These are phyloP conservation scores for Sporothrix brasiliensis DNA, from an alignment of 2,329 filamentous ascomycete genomes.

Conservation along the genomic window DNA sequence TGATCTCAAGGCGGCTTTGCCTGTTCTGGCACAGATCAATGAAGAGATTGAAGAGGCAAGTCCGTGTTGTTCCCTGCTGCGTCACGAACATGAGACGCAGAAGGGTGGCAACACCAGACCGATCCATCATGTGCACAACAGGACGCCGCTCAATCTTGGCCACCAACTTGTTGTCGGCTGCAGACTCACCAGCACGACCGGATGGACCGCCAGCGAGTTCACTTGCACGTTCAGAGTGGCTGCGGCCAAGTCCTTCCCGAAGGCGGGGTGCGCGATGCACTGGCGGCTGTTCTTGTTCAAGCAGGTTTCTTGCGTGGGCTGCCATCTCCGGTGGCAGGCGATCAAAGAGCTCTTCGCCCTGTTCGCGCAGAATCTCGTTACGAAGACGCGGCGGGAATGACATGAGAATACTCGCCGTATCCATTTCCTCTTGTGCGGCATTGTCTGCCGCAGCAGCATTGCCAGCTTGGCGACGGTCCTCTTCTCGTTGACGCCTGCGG, in stretches of 20 bases:
- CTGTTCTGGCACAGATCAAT: constrained; percentile 92
- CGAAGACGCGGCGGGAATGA: constrained; percentile 84
- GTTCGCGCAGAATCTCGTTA: constrained; percentile 85
- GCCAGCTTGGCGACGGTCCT: constrained; percentile 66
- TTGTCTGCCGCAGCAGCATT: constrained; percentile 53
- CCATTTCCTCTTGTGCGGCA: constrained; percentile 69
- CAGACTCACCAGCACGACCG: neutral
- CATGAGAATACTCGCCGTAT: constrained; percentile 87
- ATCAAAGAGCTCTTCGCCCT: constrained; percentile 84
- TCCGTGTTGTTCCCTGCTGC: constrained; percentile 82
- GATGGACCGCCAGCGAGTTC: neutral
- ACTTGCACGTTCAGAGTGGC: constrained; percentile 1
- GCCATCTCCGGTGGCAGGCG: constrained; percentile 83
- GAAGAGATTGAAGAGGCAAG: constrained; percentile 82
- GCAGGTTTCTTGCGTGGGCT: constrained; percentile 77
- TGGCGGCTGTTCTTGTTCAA: constrained; percentile 45
- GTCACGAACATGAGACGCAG: constrained; percentile 98
- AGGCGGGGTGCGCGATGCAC: constrained; percentile 41
- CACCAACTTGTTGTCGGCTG: constrained; percentile 6
- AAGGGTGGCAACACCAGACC: constrained; percentile 91
- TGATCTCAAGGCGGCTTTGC: constrained; percentile 91
- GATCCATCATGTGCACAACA: constrained; percentile 95
- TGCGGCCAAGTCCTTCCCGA: constrained; percentile 37
- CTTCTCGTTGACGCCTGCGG: constrained; percentile 83
- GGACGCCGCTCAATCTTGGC: constrained; percentile 74